Evolutionary conservation across 1,284 basidiomycete species (phyloP).

Genomic region (Ceratorhiza oryzae-sativae): DNA sequence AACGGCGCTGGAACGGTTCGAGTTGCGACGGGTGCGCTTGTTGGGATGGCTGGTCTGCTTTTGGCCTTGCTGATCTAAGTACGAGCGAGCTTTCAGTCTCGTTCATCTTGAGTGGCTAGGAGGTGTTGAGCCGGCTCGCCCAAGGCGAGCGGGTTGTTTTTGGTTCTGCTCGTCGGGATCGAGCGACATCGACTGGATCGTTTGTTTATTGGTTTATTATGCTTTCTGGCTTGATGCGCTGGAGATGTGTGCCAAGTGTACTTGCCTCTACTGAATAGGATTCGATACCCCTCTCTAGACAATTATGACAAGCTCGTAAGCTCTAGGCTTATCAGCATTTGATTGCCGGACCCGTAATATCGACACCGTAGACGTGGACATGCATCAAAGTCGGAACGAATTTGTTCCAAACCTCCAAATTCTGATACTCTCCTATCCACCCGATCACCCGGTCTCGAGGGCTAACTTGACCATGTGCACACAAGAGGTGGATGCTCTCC

Average conservation of each 20-base stretch:
- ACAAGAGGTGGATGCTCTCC: not conserved
- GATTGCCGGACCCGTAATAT: not conserved
- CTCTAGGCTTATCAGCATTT: too few species aligned
- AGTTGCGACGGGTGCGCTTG: not conserved
- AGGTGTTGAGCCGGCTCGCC: too few species aligned
- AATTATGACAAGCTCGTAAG: too few species aligned
- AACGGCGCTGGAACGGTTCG: too few species aligned
- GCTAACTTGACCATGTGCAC: not conserved
- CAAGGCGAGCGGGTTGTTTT: too few species aligned
- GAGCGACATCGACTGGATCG: too few species aligned
- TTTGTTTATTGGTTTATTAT: not conserved
- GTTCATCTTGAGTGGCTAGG: constrained; percentile 8
- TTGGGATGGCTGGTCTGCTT: not conserved
- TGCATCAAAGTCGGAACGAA: not conserved
- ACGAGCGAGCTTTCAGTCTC: not conserved
- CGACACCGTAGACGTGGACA: constrained; percentile 1
- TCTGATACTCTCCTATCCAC: not conserved
- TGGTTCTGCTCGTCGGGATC: not conserved
- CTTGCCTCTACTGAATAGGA: too few species aligned
- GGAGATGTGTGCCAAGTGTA: too few species aligned
- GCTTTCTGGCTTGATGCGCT: too few species aligned
- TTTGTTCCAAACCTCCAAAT: not conserved
- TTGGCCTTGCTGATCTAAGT: not conserved
- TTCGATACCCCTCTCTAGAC: too few species aligned
- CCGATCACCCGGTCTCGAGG: not conserved